Percentiles rank a stretch among this genome's conserved stretches.
These are phyloP conservation scores for Pestalotiopsis sp. DNA, from an alignment of 2,329 filamentous ascomycete species.

Conservation along the genomic window DNA sequence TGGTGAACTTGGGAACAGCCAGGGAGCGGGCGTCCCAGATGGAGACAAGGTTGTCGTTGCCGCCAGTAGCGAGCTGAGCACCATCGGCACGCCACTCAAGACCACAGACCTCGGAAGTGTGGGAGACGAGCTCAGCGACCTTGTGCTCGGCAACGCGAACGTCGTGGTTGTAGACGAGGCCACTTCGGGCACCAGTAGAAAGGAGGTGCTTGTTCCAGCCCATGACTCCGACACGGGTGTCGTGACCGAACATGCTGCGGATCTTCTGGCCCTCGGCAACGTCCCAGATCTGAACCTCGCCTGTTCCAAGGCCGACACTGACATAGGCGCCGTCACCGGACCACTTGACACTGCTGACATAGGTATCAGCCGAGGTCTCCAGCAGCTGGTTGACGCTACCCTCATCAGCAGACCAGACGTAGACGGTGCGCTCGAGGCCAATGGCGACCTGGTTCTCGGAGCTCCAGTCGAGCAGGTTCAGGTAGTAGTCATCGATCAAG, in stretches of 20 bases:
- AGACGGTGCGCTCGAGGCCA: conserved; percentile 93
- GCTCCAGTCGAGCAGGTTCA: conserved; percentile 98
- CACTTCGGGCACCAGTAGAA: conserved; percentile 91
- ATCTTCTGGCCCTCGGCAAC: conserved; percentile 94
- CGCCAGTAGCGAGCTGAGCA: conserved; percentile 93
- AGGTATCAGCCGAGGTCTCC: conserved; percentile 87
- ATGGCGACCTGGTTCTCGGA: conserved; percentile 98
- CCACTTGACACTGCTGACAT: conserved; percentile 98
- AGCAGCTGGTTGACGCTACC: conserved; percentile 87
- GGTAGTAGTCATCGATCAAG: conserved; percentile 97
- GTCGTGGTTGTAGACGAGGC: conserved; percentile 97
- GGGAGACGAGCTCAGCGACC: conserved; percentile 92
- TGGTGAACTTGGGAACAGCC: conserved; percentile 95
- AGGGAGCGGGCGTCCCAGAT: conserved; percentile 98
- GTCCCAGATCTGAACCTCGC: conserved; percentile 99
- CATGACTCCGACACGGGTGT: conserved; percentile 96
- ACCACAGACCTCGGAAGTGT: conserved; percentile 97
- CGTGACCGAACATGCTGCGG: conserved; percentile 97
- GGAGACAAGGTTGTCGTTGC: conserved; percentile 97
- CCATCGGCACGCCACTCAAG: conserved; percentile 97
- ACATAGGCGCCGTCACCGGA: conserved; percentile 96
- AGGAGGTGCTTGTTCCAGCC: conserved; percentile 99
- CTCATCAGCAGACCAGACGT: conserved; percentile 97
- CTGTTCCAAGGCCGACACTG: conserved; percentile 89
- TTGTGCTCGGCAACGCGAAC: conserved; percentile 98